phyloP scores from a whole-genome alignment of 805 yeast genomes.

The Nakazawaea ernobii region DNA sequence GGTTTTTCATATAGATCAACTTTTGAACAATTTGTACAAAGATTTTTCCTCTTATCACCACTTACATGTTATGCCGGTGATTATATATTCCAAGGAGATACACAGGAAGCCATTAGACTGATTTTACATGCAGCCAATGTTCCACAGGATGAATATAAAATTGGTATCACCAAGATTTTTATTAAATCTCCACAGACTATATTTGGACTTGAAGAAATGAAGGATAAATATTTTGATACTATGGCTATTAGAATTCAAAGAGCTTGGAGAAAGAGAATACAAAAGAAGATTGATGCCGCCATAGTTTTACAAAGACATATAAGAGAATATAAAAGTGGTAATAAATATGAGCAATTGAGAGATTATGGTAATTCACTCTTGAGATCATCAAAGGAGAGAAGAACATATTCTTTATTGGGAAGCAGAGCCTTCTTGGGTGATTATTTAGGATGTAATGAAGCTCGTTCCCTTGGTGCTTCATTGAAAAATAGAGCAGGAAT shows the following conservation, averaged over 20 bases:
- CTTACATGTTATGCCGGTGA: conserved; percentile 89
- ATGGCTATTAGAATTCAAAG: conserved; percentile 98
- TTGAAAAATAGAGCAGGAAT: conserved; percentile 66
- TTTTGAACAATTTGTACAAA: conserved; percentile 91
- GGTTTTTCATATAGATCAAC: conserved; percentile 98
- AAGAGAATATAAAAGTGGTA: conserved; percentile 75
- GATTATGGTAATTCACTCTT: conserved; percentile 75
- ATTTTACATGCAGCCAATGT: conserved; percentile 55
- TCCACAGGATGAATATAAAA: conserved; percentile 76
- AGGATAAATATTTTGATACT: conserved; percentile 96
- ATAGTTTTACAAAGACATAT: conserved; percentile 74
- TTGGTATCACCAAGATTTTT: conserved; percentile 89
- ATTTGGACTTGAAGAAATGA: conserved; percentile 91
- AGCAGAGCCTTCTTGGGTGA: conserved; percentile 93
- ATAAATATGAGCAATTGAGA: conserved; percentile 76
- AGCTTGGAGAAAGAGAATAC: conserved; percentile 85
- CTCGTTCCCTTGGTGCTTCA: conserved; percentile 67
- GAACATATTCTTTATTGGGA: conserved; percentile 82
- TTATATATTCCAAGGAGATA: conserved; percentile 54
- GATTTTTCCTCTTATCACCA: conserved; percentile 83
- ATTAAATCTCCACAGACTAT: conserved; percentile 96
- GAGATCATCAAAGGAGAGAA: conserved; percentile 77
- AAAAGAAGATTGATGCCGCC: conserved; percentile 83
- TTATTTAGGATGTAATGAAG: conserved; percentile 79
- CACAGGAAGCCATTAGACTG: conserved; percentile 43